Conservation (phyloP, 2,329 filamentous ascomycete genomes). For the Stagonosporopsis cucurbitacearum region DNA sequence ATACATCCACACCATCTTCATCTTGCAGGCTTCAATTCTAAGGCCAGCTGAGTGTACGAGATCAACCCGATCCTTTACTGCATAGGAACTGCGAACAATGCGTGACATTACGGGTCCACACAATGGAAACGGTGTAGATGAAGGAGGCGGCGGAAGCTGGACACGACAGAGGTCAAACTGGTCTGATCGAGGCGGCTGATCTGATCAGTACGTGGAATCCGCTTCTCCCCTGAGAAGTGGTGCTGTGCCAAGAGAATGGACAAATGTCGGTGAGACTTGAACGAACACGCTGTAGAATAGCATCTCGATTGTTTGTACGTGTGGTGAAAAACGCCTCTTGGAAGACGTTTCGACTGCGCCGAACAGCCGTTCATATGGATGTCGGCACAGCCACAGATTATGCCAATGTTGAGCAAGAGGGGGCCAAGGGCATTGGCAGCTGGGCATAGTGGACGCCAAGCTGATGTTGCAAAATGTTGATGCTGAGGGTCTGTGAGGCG, state of each 20-base stretch:
- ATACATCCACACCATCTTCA: neutral
- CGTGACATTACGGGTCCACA: conserved; percentile 1
- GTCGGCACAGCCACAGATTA: conserved; percentile 10
- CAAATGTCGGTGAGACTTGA: conserved; percentile 7
- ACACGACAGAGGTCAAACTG: neutral
- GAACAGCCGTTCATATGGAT: conserved; percentile 20
- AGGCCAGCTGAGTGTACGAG: neutral
- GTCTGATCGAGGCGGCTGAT: neutral
- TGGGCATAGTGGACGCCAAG: neutral
- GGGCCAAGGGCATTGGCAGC: conserved; percentile 3
- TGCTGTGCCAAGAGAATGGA: conserved; percentile 7
- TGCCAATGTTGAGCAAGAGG: conserved; percentile 1
- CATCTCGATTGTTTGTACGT: neutral
- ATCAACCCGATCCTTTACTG: neutral
- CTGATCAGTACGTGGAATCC: neutral
- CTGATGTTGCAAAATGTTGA: neutral
- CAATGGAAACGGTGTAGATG: neutral
- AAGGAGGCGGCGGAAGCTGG: neutral
- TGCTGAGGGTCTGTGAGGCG: neutral
- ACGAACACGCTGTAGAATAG: neutral
- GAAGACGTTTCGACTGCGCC: conserved; percentile 16
- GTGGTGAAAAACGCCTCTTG: conserved; percentile 4
- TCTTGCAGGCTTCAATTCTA: neutral
- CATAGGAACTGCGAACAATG: neutral
- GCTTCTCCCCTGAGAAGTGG: neutral